Evolutionary conservation across 2,329 filamentous ascomycete species (phyloP).

Genomic region (Cytospora paraplurivora): DNA sequence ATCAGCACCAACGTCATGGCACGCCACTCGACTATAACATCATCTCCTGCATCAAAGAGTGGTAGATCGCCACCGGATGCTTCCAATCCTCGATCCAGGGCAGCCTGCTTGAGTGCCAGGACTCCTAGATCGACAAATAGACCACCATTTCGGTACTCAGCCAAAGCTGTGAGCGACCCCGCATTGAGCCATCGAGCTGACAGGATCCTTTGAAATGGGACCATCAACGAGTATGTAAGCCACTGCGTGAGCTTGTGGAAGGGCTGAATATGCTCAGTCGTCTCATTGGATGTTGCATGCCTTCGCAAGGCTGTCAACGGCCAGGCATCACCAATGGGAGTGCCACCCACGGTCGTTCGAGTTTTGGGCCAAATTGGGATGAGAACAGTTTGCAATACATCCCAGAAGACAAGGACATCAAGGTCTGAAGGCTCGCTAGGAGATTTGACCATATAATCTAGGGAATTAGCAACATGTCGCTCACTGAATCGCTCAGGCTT

Average conservation of each 20-base stretch:
- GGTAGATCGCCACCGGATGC: constrained; percentile 48
- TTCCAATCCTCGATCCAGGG: constrained; percentile 70
- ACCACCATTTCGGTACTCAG: constrained; percentile 91
- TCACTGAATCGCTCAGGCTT: too few species aligned
- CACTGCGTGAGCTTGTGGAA: constrained; percentile 96
- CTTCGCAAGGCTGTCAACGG: constrained; percentile 61
- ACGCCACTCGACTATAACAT: constrained; percentile 62
- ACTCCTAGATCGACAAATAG: constrained; percentile 84
- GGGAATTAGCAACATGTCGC: background rate
- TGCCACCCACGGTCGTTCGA: constrained; percentile 51
- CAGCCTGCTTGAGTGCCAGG: constrained; percentile 71
- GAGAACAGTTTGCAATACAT: constrained; percentile 45
- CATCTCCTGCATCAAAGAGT: constrained; percentile 54
- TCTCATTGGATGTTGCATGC: constrained; percentile 9
- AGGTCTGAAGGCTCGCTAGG: constrained; percentile 35
- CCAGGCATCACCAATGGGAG: constrained; percentile 54
- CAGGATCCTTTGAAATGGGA: constrained; percentile 81
- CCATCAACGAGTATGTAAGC: constrained; percentile 92
- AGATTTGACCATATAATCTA: constrained; percentile 45
- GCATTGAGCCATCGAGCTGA: constrained; percentile 79
- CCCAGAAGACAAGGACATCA: constrained; percentile 47
- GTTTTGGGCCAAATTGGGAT: constrained; percentile 53
- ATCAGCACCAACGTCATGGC: constrained; percentile 58
- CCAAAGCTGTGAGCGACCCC: constrained; percentile 82
- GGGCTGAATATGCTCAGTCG: constrained; percentile 63